Evolutionary conservation across 305 asterid genomes (phyloP).

Genomic region (Fraxinus albicans): DNA sequence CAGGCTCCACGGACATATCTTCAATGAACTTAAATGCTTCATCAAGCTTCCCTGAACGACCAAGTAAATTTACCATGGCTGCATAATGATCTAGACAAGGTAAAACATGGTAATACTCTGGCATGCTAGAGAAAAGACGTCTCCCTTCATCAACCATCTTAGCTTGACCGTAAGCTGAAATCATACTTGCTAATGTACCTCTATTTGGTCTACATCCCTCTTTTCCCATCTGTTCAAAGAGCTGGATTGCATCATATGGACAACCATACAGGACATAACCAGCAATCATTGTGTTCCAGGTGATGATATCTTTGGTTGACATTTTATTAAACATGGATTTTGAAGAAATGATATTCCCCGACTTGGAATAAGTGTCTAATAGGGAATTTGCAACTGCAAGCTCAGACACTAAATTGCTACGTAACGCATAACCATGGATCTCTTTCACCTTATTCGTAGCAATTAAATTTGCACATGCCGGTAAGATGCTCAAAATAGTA

Average conservation of each 20-base stretch:
- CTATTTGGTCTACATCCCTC: slow-evolving; percentile 52
- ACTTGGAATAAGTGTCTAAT: slow-evolving; percentile 68
- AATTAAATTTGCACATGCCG: slow-evolving; percentile 53
- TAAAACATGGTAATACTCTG: slow-evolving; percentile 41
- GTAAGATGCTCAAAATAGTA: slow-evolving; percentile 71
- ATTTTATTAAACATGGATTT: slow-evolving; percentile 49
- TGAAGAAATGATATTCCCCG: slow-evolving; percentile 58
- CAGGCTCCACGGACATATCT: slow-evolving; percentile 46
- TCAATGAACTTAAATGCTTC: slow-evolving; percentile 57
- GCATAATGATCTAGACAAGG: slow-evolving; percentile 64
- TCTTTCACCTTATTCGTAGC: slow-evolving; percentile 61
- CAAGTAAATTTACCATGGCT: slow-evolving; percentile 67
- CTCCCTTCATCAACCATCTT: slow-evolving; percentile 61
- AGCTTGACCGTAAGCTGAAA: slow-evolving; percentile 68
- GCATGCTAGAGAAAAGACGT: slow-evolving; percentile 42
- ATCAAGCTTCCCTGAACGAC: slow-evolving; percentile 73
- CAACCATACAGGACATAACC: slow-evolving; percentile 65
- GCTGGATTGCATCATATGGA: slow-evolving; percentile 47
- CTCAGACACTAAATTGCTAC: slow-evolving; percentile 49
- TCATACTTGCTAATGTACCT: slow-evolving; percentile 63
- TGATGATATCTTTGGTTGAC: slow-evolving; percentile 57
- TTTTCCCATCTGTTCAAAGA: slow-evolving; percentile 56
- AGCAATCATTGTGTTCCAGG: slow-evolving; percentile 76
- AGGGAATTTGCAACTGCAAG: slow-evolving; percentile 64
- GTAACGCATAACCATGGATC: slow-evolving; percentile 63